A percentile compares a stretch with the other conserved stretches of the same genome.
These are phyloP conservation scores for Trametes polyzona DNA, from an alignment of 1,284 basidiomycete genomes.

Conservation along the genomic window DNA sequence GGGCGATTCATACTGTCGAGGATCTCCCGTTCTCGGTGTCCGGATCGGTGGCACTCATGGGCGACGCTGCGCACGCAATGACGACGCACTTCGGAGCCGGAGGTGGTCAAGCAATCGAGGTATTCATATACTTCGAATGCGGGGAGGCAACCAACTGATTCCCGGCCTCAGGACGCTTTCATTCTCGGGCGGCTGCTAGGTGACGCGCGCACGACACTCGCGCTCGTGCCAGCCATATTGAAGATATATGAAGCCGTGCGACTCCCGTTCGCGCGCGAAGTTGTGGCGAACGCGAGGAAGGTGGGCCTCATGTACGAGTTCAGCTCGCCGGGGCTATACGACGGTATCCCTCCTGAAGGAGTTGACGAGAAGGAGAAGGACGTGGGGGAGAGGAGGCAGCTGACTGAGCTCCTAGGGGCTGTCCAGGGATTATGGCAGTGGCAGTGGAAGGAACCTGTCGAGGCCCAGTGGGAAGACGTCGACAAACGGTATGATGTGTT, in stretches of 20 bases:
- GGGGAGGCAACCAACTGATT: too few species aligned
- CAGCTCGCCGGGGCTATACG: slow-evolving; percentile 24
- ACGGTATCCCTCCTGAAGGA: slow-evolving; percentile 7
- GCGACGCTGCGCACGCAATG: slow-evolving; percentile 58
- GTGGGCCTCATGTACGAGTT: slow-evolving; percentile 29
- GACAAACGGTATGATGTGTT: slow-evolving; percentile 13
- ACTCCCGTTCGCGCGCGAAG: slow-evolving; percentile 20
- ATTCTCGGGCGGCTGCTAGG: slow-evolving; percentile 40
- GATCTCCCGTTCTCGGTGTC: slow-evolving; percentile 43
- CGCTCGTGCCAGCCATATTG: slow-evolving; percentile 15
- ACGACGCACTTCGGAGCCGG: slow-evolving; percentile 54
- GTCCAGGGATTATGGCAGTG: slow-evolving; percentile 27
- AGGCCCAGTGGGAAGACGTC: slow-evolving; percentile 26
- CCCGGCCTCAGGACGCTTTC: slow-evolving; percentile 38
- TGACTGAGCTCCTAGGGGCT: slow-evolving; percentile 18
- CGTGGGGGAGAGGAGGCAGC: slow-evolving; percentile 1
- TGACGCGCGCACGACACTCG: slow-evolving; percentile 20
- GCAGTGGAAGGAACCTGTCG: slow-evolving; percentile 27
- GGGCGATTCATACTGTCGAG: slow-evolving; percentile 47
- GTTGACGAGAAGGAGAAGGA: neutral
- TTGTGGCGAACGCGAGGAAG: slow-evolving; percentile 19
- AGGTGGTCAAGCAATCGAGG: slow-evolving; percentile 60
- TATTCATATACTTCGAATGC: slow-evolving; percentile 23
- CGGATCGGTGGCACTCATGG: slow-evolving; percentile 44
- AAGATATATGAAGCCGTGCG: slow-evolving; percentile 26